Percentiles rank a stretch among this genome's conserved stretches.
Evolutionary conservation across 495 filamentous ascomycete genomes (phyloP).

Genomic region (Talaromyces thailandensis): DNA sequence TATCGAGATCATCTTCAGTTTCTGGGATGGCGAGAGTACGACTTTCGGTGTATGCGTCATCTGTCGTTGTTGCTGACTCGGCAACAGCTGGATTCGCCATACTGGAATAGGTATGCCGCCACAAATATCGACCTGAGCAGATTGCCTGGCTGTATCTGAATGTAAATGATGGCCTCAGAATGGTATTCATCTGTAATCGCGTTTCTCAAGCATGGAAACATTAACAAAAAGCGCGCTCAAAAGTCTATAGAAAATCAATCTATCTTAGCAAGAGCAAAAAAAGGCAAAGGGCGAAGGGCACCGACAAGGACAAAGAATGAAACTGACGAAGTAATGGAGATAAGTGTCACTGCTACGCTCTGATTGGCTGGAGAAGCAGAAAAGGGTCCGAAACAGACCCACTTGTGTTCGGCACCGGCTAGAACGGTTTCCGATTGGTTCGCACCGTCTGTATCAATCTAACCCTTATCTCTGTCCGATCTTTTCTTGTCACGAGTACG

Average conservation of each 20-base stretch:
- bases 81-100: conserved; percentile 7
- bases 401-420: neutral
- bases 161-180: neutral
- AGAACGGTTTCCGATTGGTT: neutral
- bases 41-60: neutral
- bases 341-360: neutral
- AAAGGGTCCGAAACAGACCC: neutral
- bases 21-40: conserved; percentile 32
- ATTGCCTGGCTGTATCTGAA: neutral
- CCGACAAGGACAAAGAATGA: neutral
- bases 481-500: neutral
- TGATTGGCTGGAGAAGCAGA: neutral
- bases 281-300: neutral
- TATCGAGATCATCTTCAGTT: conserved; percentile 35
- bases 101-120: conserved; percentile 4
- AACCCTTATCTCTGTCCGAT: neutral
- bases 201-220: neutral
- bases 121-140: neutral
- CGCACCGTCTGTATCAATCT: neutral
- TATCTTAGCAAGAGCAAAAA: neutral
- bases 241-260: neutral
- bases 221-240: neutral
- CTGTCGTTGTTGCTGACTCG: neutral
- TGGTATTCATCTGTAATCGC: neutral
- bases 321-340: neutral